These are phyloP conservation scores for Candida smagusa DNA, from an alignment of 1,139 yeast genomes.

Conservation along the genomic window DNA sequence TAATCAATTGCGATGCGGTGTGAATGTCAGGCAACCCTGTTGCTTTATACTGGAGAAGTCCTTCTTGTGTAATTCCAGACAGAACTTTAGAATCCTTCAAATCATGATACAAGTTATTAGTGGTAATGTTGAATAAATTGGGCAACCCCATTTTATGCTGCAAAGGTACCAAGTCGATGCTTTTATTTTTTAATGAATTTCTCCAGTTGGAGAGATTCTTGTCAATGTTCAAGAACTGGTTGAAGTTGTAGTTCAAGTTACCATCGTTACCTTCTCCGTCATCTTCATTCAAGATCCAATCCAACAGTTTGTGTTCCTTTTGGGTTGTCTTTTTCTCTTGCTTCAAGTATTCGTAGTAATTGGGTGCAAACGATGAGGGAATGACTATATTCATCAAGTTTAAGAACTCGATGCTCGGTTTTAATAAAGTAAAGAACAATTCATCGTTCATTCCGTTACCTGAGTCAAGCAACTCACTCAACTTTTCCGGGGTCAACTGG, in stretches of 20 bases:
- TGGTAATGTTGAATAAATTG: constrained; percentile 21
- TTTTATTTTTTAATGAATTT: constrained; percentile 31
- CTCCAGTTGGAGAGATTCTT: constrained; percentile 45
- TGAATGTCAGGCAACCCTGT: constrained; percentile 40
- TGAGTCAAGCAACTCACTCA: constrained; percentile 32
- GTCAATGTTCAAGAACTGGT: constrained; percentile 44
- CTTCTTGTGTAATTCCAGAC: constrained; percentile 28
- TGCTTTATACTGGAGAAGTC: constrained; percentile 26
- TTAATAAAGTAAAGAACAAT: constrained; percentile 36
- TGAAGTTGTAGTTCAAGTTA: constrained; percentile 45
- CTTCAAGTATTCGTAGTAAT: constrained; percentile 46
- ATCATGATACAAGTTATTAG: constrained; percentile 34
- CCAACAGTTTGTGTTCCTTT: constrained; percentile 32
- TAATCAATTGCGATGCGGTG: constrained; percentile 40
- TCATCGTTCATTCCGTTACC: constrained; percentile 27
- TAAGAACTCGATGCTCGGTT: constrained; percentile 45
- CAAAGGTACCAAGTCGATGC: constrained; percentile 29
- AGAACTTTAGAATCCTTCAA: constrained; percentile 15
- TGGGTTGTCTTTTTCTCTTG: constrained; percentile 20
- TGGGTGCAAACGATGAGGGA: constrained; percentile 49
- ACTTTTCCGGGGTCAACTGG: constrained; percentile 46
- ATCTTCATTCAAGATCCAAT: constrained; percentile 48
- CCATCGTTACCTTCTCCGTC: constrained; percentile 54
- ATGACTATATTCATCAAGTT: constrained; percentile 45
- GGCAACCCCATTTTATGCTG: constrained; percentile 35